These are phyloP conservation scores for Rhizopus microsporus DNA, from an alignment of 371 early-diverging fungal species.

Conservation along the genomic window DNA sequence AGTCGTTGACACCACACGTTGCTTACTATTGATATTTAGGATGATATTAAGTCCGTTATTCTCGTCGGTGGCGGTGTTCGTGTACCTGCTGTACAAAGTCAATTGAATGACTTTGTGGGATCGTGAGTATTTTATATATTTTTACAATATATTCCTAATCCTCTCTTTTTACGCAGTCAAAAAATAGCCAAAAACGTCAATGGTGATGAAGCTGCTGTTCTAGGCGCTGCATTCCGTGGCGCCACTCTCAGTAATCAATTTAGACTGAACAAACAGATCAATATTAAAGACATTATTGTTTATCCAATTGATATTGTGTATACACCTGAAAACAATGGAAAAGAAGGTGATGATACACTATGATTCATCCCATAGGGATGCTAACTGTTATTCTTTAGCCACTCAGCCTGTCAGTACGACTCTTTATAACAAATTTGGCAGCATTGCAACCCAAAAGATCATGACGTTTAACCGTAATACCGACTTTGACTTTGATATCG, in stretches of 20 bases:
- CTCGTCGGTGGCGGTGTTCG: constrained; percentile 95
- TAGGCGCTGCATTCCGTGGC: constrained; percentile 90
- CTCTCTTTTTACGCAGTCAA: constrained; percentile 38
- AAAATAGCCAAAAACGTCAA: constrained; percentile 94
- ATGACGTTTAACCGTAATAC: constrained; percentile 79
- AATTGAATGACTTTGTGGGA: constrained; percentile 73
- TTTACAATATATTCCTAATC: background rate
- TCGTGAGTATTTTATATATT: constrained; percentile 45
- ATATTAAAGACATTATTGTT: constrained; percentile 78
- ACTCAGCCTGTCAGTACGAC: constrained; percentile 40
- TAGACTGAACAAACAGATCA: constrained; percentile 79
- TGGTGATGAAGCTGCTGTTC: constrained; percentile 95
- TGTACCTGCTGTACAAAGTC: constrained; percentile 81
- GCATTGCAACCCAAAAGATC: constrained; percentile 78
- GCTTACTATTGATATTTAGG: constrained; percentile 17
- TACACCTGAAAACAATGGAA: constrained; percentile 55
- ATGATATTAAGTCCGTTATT: constrained; percentile 81
- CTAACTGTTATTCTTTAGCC: constrained; percentile 10
- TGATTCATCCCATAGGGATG: constrained; percentile 1
- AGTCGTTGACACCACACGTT: background rate
- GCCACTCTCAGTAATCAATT: constrained; percentile 88
- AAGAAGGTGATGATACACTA: constrained; percentile 27
- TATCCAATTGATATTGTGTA: constrained; percentile 80
- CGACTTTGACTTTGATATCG: constrained; percentile 79
- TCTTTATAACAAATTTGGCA: constrained; percentile 66